Evolutionary conservation across 2,329 filamentous ascomycete species (phyloP).

Genomic region (Phoma sp.): DNA sequence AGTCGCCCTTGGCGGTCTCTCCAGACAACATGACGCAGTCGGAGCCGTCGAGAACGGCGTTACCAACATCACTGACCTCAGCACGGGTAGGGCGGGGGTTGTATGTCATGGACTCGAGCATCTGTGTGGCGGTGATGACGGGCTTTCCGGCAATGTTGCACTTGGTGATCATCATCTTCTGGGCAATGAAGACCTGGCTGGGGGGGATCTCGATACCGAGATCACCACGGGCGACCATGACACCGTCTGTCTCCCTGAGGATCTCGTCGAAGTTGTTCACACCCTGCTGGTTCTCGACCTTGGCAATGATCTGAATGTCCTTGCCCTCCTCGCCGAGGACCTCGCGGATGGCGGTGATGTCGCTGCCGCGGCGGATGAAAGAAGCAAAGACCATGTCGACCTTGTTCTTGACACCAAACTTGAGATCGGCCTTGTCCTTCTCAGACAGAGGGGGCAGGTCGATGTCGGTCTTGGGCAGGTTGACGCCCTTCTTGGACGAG

Average conservation of each 20-base stretch:
- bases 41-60: constrained; percentile 94
- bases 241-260: constrained; percentile 92
- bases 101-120: constrained; percentile 99
- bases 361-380: constrained; percentile 92
- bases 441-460: constrained; percentile 96
- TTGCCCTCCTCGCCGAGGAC: constrained; percentile 90
- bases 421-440: constrained; percentile 94
- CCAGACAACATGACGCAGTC: constrained; percentile 99
- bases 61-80: constrained; percentile 98
- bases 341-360: constrained; percentile 90
- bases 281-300: constrained; percentile 99
- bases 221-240: constrained; percentile 99
- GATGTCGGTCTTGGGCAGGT: constrained; percentile 97
- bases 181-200: constrained; percentile 96
- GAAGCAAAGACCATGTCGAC: constrained; percentile 99
- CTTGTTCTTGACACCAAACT: constrained; percentile 96
- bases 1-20: constrained; percentile 97
- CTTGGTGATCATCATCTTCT: constrained; percentile 99
- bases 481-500: constrained; percentile 98
- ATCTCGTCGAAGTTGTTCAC: constrained; percentile 99
- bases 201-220: constrained; percentile 98
- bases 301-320: constrained; percentile 99
- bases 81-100: constrained; percentile 97
- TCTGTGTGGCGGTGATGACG: constrained; percentile 98
- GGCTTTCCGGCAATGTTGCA: constrained; percentile 99